A percentile compares a stretch with the other conserved stretches of the same genome.
These are phyloP conservation scores for Hyaloscypha finlandica DNA, from an alignment of 495 filamentous ascomycete species.

Conservation along the genomic window DNA sequence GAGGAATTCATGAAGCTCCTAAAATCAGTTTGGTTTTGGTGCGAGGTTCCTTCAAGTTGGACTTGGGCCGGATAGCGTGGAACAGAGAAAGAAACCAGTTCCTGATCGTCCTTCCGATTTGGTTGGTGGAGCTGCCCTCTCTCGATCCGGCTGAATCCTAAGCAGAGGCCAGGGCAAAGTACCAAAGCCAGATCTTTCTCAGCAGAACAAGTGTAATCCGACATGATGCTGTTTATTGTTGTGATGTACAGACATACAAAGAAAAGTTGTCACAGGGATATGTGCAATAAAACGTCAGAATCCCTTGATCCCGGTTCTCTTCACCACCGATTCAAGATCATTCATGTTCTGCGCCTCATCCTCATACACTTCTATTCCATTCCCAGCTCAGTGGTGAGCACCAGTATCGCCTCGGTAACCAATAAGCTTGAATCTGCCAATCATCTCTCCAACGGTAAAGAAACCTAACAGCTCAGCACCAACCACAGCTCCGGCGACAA, in stretches of 20 bases:
- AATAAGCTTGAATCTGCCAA: constrained; percentile 89
- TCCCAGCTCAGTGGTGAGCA: constrained; percentile 58
- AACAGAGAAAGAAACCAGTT: too few relatives aligned
- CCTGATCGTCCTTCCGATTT: too few relatives aligned
- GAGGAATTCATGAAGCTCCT: not conserved
- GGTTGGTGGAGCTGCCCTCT: not conserved
- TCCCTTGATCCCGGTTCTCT: constrained; percentile 11
- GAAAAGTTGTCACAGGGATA: constrained; percentile 33
- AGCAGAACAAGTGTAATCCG: constrained; percentile 15
- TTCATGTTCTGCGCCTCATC: constrained; percentile 11
- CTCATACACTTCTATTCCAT: constrained; percentile 2
- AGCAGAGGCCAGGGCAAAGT: not conserved
- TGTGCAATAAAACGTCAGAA: constrained; percentile 29
- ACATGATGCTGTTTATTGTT: constrained; percentile 32
- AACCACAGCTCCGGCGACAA: constrained; percentile 72
- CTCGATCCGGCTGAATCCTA: not conserved
- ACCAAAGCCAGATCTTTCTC: not conserved
- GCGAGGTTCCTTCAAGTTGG: too few relatives aligned
- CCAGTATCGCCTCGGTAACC: constrained; percentile 78
- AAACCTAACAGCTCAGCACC: constrained; percentile 89
- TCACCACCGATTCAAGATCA: constrained; percentile 14
- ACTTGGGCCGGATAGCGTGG: too few relatives aligned
- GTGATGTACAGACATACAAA: constrained; percentile 36
- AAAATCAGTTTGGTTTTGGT: too few relatives aligned
- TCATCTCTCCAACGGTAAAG: constrained; percentile 97